A percentile compares a stretch with the other conserved stretches of the same genome.
Conservation (phyloP, 768 basidiomycete genomes). For the Tylopilus vinaceipallidus region DNA sequence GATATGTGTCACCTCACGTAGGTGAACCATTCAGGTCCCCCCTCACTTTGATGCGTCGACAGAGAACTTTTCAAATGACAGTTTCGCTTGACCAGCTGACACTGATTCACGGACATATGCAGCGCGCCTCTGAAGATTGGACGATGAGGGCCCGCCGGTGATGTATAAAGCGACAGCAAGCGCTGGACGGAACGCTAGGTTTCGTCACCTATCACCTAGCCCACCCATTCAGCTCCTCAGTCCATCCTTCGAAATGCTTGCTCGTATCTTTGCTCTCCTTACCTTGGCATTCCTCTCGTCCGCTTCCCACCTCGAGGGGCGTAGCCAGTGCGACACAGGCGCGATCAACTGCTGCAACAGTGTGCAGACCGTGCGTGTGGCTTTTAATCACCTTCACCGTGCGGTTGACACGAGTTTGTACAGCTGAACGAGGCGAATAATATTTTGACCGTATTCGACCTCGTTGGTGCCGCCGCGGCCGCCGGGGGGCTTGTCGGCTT, state of each 20-base stretch:
- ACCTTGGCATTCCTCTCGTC: constrained; percentile 13
- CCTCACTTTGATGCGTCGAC: not conserved
- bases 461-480: not conserved
- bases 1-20: not conserved
- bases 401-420: not conserved
- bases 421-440: constrained; percentile 1
- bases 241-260: constrained; percentile 5
- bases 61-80: not conserved
- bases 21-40: not conserved
- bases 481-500: constrained; percentile 5
- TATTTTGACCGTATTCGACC: not conserved
- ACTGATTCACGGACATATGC: not conserved
- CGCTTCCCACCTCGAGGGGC: constrained; percentile 8
- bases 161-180: not conserved
- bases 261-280: constrained; percentile 18
- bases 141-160: not conserved
- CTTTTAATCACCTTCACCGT: not conserved
- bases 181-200: not conserved
- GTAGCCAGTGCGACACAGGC: constrained; percentile 14
- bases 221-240: not conserved
- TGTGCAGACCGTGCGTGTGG: constrained; percentile 1
- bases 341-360: constrained; percentile 9
- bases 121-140: not conserved
- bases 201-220: not conserved
- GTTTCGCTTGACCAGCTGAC: not conserved